Evolutionary conservation across 129 eudicot species (phyloP).

Genomic region (Daucus carota): DNA sequence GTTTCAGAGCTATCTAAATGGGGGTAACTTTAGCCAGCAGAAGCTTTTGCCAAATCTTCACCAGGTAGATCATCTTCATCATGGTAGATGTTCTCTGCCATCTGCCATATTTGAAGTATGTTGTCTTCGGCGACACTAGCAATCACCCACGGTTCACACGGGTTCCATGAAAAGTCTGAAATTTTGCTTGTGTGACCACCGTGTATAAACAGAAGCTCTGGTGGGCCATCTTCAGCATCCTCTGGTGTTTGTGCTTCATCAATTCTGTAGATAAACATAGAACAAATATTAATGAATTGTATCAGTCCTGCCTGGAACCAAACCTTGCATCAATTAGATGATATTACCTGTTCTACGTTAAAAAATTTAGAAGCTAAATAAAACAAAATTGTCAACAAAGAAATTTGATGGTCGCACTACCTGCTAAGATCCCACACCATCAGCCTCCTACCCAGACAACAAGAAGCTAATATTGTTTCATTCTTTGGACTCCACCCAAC

Average conservation of each 20-base stretch:
- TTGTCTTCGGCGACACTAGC: slow-evolving; percentile 95
- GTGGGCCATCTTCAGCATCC: slow-evolving; percentile 97
- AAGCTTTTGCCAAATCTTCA: slow-evolving; percentile 38
- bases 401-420: slow-evolving; percentile 20
- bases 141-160: slow-evolving; percentile 88
- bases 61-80: slow-evolving; percentile 80
- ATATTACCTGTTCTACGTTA: not conserved
- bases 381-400: not conserved
- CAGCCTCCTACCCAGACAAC: slow-evolving; percentile 94
- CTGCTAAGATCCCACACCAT: slow-evolving; percentile 99
- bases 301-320: not conserved
- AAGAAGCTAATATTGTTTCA: slow-evolving; percentile 90
- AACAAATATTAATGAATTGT: not conserved
- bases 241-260: slow-evolving; percentile 74
- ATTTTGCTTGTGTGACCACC: slow-evolving; percentile 95
- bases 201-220: slow-evolving; percentile 83
- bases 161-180: slow-evolving; percentile 95
- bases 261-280: slow-evolving; percentile 34
- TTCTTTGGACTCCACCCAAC: slow-evolving; percentile 96
- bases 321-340: not conserved
- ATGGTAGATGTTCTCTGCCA: slow-evolving; percentile 95
- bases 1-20: not conserved
- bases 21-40: slow-evolving; percentile 10
- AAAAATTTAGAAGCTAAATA: not conserved
- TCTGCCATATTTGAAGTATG: slow-evolving; percentile 93